Percentiles rank a stretch among this genome's conserved stretches.
These are phyloP conservation scores for Podochytrium sp. DNA, from an alignment of 192 early-diverging fungal genomes.

Conservation along the genomic window DNA sequence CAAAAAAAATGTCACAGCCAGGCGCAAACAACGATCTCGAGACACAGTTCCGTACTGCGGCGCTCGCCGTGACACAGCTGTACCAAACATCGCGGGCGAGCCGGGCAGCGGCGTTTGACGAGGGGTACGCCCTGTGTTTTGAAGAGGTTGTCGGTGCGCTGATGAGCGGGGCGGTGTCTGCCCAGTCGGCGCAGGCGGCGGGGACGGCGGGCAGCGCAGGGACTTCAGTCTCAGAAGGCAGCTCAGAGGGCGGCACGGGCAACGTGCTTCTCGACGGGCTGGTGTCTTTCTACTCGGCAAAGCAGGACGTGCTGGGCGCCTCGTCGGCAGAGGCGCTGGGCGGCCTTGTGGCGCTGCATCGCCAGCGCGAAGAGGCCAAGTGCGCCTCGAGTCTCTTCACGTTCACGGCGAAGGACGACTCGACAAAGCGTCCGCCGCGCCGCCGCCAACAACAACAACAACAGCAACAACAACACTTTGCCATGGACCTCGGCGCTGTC, in stretches of 20 bases:
- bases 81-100: background rate
- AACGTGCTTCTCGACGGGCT: background rate
- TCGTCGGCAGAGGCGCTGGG: background rate
- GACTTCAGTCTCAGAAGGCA: too few relatives aligned
- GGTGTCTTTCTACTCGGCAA: background rate
- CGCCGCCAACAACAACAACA: background rate
- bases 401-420: background rate
- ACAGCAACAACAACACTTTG: too few relatives aligned
- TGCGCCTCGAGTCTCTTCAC: background rate
- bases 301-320: background rate
- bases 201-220: too few relatives aligned
- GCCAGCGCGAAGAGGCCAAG: background rate
- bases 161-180: too few relatives aligned
- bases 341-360: background rate
- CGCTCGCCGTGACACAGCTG: slow-evolving; percentile 10
- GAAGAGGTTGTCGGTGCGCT: background rate
- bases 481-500: too few relatives aligned
- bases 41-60: slow-evolving; percentile 1
- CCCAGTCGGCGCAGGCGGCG: too few relatives aligned
- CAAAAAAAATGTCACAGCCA: too few relatives aligned
- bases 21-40: background rate
- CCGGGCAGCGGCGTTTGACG: background rate
- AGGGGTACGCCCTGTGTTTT: background rate
- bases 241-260: background rate
- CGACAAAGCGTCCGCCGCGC: background rate